Base-by-base conservation (phyloP, 2,329 filamentous ascomycete species). In the Claviceps purpurea region DNA sequence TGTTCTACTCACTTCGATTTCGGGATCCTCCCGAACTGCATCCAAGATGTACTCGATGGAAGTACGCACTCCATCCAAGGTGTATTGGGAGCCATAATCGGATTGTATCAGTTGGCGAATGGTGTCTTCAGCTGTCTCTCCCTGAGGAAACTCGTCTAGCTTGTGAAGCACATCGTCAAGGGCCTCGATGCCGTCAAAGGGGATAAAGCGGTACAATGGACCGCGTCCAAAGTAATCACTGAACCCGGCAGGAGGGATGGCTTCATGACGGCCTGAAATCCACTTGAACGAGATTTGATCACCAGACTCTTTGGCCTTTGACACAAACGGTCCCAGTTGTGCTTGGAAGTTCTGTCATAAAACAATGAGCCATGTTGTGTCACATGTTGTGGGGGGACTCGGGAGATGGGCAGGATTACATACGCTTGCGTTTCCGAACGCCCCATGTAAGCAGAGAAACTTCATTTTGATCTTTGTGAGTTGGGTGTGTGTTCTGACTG, bases 401-500 rank as follows among this genome's bases (percentile, higher is more conserved):
- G n/a, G n/a, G 10, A 11, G 7, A 20, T 16, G 30, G 20, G 38
- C n/a, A 13, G 26, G 13, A 10, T 14, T 42, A 65, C 72, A 66
- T 63, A 76, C 74, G 57, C 73, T 71, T 49, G 76, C 72, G 65
- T 75, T 80, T 51, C 77, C 77, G 60, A 75, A 80, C 22, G 77
- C 74, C 56, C 77, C 77, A 38, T 77, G 77, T 8, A 81, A 68
- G 60, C 77, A 81, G 37, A 81, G 63, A 50, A 80, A 75, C 59
- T 68, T 76, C 77, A 81, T 79, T 2, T 18, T 52, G 30, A 42
- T 30, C 14, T 30, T 30, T 16, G 1, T 46, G 6, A n/a, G 14
- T 46, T 34, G 10, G 24, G 11, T 18, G 20, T 22, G 6, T 43
- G 4, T 20, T 3, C n/a, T 20, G 11, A 42, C 6, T 20, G 7